Evolutionary conservation across 371 early-diverging fungal species (phyloP).

Genomic region (Blakeslea trispora): DNA sequence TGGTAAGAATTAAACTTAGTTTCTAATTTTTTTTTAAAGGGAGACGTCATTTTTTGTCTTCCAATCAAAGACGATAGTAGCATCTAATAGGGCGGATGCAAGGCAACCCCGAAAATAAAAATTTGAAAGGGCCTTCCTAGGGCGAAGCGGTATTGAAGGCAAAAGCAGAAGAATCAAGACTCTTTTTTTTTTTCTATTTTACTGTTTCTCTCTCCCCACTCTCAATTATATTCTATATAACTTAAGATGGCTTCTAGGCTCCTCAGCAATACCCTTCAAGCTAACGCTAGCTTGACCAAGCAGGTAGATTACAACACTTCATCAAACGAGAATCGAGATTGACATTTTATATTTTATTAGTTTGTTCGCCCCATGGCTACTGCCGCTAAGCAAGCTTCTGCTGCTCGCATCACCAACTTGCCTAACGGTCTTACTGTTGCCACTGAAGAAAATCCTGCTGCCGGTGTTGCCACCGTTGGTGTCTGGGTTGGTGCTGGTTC

Average conservation of each 20-base stretch:
- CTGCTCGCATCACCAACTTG: conserved; percentile 70
- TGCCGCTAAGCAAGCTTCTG: conserved; percentile 47
- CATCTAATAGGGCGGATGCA: too few species aligned
- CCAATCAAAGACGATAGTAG: too few species aligned
- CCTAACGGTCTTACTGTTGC: conserved; percentile 93
- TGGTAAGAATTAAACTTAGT: too few species aligned
- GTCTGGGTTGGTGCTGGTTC: conserved; percentile 96
- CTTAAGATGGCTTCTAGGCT: conserved; percentile 36
- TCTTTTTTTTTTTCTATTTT: conserved; percentile 10
- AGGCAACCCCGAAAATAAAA: not conserved
- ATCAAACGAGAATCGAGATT: not conserved
- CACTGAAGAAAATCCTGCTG: conserved; percentile 85
- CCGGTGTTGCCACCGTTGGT: conserved; percentile 95
- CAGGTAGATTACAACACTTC: conserved; percentile 20
- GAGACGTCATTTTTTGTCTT: too few species aligned
- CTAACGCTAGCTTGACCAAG: conserved; percentile 32
- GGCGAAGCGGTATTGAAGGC: not conserved
- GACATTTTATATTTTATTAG: conserved; percentile 21
- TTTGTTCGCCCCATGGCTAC: conserved; percentile 58
- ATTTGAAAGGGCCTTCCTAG: not conserved
- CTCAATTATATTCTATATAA: conserved; percentile 11
- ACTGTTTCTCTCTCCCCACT: conserved; percentile 26
- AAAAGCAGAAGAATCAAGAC: not conserved
- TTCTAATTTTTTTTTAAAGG: too few species aligned
- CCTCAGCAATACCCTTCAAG: conserved; percentile 33